These are phyloP conservation scores for Parachlorella kessleri DNA, from an alignment of 139 green algal species.

Conservation along the genomic window DNA sequence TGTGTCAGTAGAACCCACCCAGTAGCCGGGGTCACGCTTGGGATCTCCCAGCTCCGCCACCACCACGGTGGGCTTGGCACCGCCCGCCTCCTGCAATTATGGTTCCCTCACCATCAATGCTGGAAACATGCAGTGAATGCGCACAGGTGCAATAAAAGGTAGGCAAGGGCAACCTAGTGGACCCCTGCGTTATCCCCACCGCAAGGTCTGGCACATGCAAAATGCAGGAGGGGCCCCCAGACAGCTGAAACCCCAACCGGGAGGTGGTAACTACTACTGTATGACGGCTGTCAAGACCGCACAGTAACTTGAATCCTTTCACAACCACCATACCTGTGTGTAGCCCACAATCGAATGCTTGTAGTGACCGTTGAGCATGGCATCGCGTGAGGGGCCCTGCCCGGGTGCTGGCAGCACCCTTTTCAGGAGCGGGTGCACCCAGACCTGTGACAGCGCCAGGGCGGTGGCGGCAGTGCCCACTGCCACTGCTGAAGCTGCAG, in stretches of 20 bases:
- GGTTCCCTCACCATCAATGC: too few relatives aligned
- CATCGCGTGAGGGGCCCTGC: slow-evolving; percentile 23
- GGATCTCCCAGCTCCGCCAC: slow-evolving; percentile 25
- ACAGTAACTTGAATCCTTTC: too few relatives aligned
- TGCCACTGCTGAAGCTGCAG: slow-evolving; percentile 1
- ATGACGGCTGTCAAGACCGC: too few relatives aligned
- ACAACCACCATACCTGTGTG: too few relatives aligned
- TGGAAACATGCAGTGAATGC: background rate
- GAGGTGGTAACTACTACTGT: too few relatives aligned
- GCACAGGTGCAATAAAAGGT: too few relatives aligned
- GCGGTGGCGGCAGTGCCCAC: slow-evolving; percentile 6
- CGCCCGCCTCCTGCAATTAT: background rate
- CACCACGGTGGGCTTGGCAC: background rate
- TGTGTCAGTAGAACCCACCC: too few relatives aligned
- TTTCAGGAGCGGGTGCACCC: slow-evolving; percentile 35
- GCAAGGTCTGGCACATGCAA: too few relatives aligned
- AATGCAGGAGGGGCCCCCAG: too few relatives aligned
- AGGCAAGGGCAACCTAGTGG: background rate
- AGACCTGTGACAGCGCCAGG: slow-evolving; percentile 12
- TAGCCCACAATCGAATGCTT: slow-evolving; percentile 27
- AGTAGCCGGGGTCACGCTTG: slow-evolving; percentile 33
- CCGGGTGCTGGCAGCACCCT: slow-evolving; percentile 40
- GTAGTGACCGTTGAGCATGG: slow-evolving; percentile 25
- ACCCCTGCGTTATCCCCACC: too few relatives aligned
- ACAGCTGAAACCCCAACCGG: too few relatives aligned